These are phyloP conservation scores for Trypanosoma melophagium DNA, from an alignment of 208 protist species.

Conservation along the genomic window DNA sequence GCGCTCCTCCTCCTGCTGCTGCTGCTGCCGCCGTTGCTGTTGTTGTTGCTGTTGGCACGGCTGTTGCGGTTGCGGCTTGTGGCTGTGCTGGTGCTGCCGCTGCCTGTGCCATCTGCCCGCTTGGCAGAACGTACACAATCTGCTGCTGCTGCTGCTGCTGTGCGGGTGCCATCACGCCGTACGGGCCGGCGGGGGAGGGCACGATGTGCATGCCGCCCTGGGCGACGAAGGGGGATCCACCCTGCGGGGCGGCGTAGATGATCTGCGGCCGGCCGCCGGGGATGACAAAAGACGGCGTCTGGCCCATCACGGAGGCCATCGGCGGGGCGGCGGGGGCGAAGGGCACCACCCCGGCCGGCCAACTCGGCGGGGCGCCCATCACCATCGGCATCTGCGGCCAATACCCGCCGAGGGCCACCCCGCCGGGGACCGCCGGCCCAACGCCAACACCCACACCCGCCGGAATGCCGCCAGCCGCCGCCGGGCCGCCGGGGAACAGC, in stretches of 20 bases:
- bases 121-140: constrained; percentile 27
- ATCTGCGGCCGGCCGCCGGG: constrained; percentile 10
- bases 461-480: constrained; percentile 5
- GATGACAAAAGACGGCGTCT: constrained; percentile 14
- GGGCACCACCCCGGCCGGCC: constrained; percentile 19
- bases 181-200: neutral
- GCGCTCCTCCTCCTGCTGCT: no score
- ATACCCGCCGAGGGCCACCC: neutral
- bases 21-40: neutral
- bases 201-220: constrained; percentile 12
- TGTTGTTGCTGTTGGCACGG: constrained; percentile 11
- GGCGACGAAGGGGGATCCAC: constrained; percentile 1
- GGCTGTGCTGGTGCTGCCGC: constrained; percentile 3
- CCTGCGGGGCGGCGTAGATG: constrained; percentile 17
- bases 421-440: no score
- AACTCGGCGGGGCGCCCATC: constrained; percentile 16
- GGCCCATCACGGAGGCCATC: constrained; percentile 6
- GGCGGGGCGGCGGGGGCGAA: constrained; percentile 1
- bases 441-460: neutral
- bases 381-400: constrained; percentile 31
- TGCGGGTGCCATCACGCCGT: constrained; percentile 9
- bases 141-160: constrained; percentile 21
- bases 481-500: neutral
- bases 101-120: constrained; percentile 10
- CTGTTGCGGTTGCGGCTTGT: constrained; percentile 27